A percentile compares a stretch with the other conserved stretches of the same genome.
Evolutionary conservation across 805 yeast species (phyloP).

Genomic region (Teunomyces pallodes): DNA sequence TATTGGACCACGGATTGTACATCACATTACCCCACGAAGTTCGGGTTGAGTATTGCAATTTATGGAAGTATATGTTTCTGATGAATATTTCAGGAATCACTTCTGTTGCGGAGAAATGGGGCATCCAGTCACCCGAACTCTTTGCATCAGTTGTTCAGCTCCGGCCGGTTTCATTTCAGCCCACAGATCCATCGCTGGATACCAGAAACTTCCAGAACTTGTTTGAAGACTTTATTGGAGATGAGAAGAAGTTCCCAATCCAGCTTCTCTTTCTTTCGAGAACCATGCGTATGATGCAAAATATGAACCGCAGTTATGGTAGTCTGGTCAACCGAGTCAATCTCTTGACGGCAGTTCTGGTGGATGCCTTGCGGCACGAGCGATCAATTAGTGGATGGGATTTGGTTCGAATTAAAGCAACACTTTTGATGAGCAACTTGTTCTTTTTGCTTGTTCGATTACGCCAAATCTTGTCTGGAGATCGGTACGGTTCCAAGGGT

Average conservation of each 20-base stretch:
- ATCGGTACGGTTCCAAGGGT: conserved; percentile 28
- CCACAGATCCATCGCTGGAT: background rate
- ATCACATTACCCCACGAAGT: conserved; percentile 51
- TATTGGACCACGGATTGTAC: conserved; percentile 75
- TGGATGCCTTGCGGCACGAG: conserved; percentile 17
- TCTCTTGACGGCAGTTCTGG: conserved; percentile 58
- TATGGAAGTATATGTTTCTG: conserved; percentile 64
- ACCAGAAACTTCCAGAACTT: conserved; percentile 42
- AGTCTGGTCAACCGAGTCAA: conserved; percentile 75
- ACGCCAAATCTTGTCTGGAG: conserved; percentile 33
- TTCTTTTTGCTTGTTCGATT: conserved; percentile 31
- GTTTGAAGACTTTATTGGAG: conserved; percentile 55
- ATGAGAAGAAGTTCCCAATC: conserved; percentile 64
- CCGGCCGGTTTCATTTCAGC: conserved; percentile 28
- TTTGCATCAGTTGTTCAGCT: conserved; percentile 56
- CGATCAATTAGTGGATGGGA: background rate
- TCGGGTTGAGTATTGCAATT: conserved; percentile 51
- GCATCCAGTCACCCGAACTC: conserved; percentile 62
- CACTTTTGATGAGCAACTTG: conserved; percentile 28
- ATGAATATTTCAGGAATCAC: conserved; percentile 48
- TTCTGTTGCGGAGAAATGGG: conserved; percentile 59
- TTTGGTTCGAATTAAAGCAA: conserved; percentile 15
- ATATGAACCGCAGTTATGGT: conserved; percentile 60
- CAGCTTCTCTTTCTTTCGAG: conserved; percentile 64
- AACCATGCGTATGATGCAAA: conserved; percentile 73